Conservation (phyloP, 2,329 filamentous ascomycete species). For the Drechslerella coelobrocha region DNA sequence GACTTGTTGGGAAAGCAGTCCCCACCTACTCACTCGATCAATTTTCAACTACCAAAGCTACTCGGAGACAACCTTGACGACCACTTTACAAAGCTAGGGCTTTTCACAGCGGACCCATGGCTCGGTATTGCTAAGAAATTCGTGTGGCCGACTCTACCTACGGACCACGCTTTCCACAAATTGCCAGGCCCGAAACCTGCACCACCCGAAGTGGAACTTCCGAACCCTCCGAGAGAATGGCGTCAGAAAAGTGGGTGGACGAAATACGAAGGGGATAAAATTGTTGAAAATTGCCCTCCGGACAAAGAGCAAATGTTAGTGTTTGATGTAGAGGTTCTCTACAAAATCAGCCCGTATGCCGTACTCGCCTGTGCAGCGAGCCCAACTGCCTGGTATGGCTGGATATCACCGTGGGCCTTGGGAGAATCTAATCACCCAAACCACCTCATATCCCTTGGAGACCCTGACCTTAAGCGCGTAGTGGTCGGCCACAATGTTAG, state of each 20-base stretch:
- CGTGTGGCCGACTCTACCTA: conserved; percentile 63
- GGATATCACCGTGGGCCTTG: conserved; percentile 94
- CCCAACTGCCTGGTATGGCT: conserved; percentile 91
- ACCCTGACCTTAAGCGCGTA: conserved; percentile 74
- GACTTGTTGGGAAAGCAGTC: conserved; percentile 89
- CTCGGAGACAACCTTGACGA: conserved; percentile 81
- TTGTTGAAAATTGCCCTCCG: conserved; percentile 65
- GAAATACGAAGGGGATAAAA: conserved; percentile 69
- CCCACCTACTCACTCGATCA: conserved; percentile 76
- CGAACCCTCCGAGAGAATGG: conserved; percentile 70
- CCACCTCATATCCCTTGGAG: conserved; percentile 86
- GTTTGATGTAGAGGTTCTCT: conserved; percentile 97
- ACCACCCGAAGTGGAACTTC: conserved; percentile 60
- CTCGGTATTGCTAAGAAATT: conserved; percentile 77
- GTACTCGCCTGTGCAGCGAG: conserved; percentile 96
- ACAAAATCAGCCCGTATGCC: conserved; percentile 87
- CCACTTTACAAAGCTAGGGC: conserved; percentile 87
- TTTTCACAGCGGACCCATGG: conserved; percentile 86
- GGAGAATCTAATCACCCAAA: conserved; percentile 76
- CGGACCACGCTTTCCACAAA: too few relatives aligned
- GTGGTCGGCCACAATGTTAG: conserved; percentile 95
- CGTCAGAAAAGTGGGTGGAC: conserved; percentile 81
- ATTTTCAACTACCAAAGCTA: conserved; percentile 81
- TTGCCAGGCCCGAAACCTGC: conserved; percentile 68
- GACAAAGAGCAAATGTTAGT: conserved; percentile 78